phyloP scores from a whole-genome alignment of 345 rosid species.

The Pistacia atlantica region DNA sequence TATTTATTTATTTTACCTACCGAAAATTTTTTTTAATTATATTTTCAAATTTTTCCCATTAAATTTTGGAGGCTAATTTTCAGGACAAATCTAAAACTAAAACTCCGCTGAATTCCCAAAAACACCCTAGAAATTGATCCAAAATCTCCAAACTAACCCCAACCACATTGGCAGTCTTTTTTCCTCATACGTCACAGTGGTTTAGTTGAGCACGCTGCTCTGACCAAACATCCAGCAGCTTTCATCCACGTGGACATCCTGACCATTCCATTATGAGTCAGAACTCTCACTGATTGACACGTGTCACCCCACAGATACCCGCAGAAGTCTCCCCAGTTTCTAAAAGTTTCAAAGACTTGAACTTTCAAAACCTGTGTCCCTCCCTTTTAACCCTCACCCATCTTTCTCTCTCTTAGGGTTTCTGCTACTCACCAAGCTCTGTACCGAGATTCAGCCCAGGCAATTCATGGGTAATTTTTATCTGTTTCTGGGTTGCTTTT shows the following conservation, averaged over 20 bases:
- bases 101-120: not conserved
- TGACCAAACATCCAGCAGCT: constrained; percentile 10
- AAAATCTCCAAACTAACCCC: not conserved
- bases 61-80: too few species aligned
- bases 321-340: constrained; percentile 10
- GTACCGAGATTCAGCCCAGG: too few species aligned
- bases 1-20: too few species aligned
- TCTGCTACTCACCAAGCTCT: constrained; percentile 6
- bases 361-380: constrained; percentile 26
- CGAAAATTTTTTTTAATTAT: too few species aligned
- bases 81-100: too few species aligned
- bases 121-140: not conserved
- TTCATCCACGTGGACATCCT: constrained; percentile 18
- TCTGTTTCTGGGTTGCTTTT: too few species aligned
- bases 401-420: constrained; percentile 20
- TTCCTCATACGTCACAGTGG: constrained; percentile 20
- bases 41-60: too few species aligned
- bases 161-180: not conserved
- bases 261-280: constrained; percentile 11
- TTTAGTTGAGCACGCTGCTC: constrained; percentile 16
- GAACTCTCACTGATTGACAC: constrained; percentile 19
- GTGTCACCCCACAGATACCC: constrained; percentile 21
- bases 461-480: not conserved
- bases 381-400: constrained; percentile 13
- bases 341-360: not conserved